Percentiles rank a stretch among this genome's conserved stretches.
Conservation (phyloP, 2,329 filamentous ascomycete genomes). For the Helminthosporium solani region DNA sequence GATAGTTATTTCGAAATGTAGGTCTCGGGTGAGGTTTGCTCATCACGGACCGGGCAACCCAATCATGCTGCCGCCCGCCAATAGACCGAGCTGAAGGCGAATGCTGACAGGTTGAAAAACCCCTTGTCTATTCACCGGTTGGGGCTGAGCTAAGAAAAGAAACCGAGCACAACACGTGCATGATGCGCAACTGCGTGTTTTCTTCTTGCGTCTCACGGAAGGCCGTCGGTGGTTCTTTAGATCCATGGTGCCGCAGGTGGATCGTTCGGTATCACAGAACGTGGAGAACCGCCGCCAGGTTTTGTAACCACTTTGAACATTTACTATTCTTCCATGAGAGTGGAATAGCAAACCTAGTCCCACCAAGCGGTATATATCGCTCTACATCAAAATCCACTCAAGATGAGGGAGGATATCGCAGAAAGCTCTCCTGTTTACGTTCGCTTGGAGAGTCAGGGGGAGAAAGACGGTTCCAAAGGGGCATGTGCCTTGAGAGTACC, state of each 20-base stretch:
- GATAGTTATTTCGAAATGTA: slow-evolving; percentile 1
- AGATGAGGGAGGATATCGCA: neutral
- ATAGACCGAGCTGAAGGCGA: neutral
- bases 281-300: neutral
- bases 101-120: neutral
- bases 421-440: neutral
- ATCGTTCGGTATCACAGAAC: neutral
- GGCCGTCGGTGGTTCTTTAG: neutral
- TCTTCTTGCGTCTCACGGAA: neutral
- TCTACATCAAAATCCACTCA: too few relatives aligned
- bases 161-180: slow-evolving; percentile 2
- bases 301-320: neutral
- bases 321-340: neutral
- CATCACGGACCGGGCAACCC: neutral
- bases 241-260: neutral
- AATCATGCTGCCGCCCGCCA: neutral
- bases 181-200: slow-evolving; percentile 2
- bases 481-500: neutral
- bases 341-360: neutral
- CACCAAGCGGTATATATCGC: neutral
- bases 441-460: neutral
- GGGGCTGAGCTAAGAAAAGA: slow-evolving; percentile 1
- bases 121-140: neutral
- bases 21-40: neutral
- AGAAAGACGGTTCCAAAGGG: neutral